Percentiles rank a stretch among this genome's conserved stretches.
These are phyloP conservation scores for Sporothrix protearum DNA, from an alignment of 2,329 filamentous ascomycete genomes.

Conservation along the genomic window DNA sequence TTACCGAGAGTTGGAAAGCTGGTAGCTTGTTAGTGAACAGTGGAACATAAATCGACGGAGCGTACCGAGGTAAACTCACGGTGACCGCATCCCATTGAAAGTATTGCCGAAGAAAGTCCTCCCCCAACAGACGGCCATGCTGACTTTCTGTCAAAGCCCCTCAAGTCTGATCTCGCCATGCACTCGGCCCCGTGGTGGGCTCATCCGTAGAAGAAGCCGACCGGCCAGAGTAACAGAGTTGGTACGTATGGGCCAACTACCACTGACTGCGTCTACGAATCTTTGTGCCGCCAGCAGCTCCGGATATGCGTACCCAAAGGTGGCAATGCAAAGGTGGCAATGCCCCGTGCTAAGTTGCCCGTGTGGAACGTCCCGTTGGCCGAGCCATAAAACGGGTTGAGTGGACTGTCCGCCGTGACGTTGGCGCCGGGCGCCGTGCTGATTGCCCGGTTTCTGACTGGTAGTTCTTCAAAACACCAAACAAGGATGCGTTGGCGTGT, in stretches of 20 bases:
- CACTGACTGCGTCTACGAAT: not conserved
- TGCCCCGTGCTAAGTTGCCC: constrained; percentile 33
- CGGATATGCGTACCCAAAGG: constrained; percentile 40
- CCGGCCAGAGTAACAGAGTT: not conserved
- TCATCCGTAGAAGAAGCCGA: not conserved
- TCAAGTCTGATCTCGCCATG: constrained; percentile 20
- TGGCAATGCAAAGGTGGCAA: constrained; percentile 34
- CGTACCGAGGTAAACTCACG: not conserved
- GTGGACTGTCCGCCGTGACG: constrained; percentile 41
- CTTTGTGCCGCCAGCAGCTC: constrained; percentile 31
- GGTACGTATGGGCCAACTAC: not conserved
- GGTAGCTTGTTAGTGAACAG: not conserved
- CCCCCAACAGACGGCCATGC: not conserved
- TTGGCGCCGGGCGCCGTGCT: constrained; percentile 39
- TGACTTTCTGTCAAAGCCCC: not conserved
- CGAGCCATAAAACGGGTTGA: constrained; percentile 46
- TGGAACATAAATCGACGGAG: not conserved
- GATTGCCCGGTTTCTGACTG: constrained; percentile 34
- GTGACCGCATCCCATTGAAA: constrained; percentile 12
- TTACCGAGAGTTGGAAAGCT: not conserved
- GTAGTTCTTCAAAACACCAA: constrained; percentile 28
- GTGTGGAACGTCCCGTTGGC: constrained; percentile 42
- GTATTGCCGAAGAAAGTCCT: not conserved
- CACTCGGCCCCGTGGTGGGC: not conserved
- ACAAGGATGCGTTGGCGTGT: constrained; percentile 35